phyloP scores from a whole-genome alignment of 2,329 filamentous ascomycete species.

The Sporothrix sp. region DNA sequence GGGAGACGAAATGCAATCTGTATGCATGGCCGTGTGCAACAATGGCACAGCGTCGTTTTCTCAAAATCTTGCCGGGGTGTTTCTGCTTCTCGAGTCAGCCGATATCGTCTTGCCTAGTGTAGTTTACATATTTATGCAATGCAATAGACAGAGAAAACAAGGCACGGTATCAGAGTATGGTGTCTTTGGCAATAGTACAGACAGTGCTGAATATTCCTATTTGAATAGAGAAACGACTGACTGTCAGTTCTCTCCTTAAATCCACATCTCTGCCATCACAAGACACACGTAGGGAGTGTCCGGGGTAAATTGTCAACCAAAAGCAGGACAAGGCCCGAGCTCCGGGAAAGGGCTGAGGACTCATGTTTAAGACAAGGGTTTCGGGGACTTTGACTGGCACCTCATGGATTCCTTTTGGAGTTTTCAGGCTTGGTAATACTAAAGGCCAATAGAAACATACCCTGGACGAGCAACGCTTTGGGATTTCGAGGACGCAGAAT shows the following conservation, averaged over 20 bases:
- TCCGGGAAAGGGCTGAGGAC: not conserved
- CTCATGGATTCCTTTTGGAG: not conserved
- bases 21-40: not conserved
- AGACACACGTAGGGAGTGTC: no score
- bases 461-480: no score
- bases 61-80: not conserved
- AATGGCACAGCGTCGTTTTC: not conserved
- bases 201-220: no score
- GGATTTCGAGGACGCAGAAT: no score
- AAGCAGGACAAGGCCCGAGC: not conserved
- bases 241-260: no score
- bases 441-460: not conserved
- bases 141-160: not conserved
- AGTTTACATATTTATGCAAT: not conserved
- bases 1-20: conserved; percentile 1
- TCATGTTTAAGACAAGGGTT: not conserved
- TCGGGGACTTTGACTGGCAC: not conserved
- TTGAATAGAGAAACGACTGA: no score
- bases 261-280: no score
- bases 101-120: no score
- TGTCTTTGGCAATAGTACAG: no score
- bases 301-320: no score
- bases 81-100: not conserved
- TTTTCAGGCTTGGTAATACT: not conserved
- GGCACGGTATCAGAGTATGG: no score